These are phyloP conservation scores for Aspergillus mulundensis DNA, from an alignment of 495 filamentous ascomycete species.

Conservation along the genomic window DNA sequence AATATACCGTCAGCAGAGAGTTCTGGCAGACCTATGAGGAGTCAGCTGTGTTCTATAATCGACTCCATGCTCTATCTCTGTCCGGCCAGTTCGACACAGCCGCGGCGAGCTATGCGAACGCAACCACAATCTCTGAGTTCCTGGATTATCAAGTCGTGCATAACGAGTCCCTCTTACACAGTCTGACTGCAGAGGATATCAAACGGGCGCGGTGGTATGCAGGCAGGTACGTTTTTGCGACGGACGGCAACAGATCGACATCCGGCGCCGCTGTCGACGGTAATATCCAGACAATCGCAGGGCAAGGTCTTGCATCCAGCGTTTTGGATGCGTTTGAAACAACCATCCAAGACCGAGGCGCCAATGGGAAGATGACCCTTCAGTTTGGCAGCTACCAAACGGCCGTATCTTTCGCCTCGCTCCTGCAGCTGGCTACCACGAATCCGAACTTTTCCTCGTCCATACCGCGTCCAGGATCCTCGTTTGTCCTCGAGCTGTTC, in stretches of 20 bases:
- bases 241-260: conserved; percentile 55
- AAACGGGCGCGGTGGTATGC: conserved; percentile 59
- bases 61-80: conserved; percentile 38
- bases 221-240: conserved; percentile 60
- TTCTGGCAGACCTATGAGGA: conserved; percentile 33
- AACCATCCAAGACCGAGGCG: conserved; percentile 41
- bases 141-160: conserved; percentile 70
- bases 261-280: conserved; percentile 41
- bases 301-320: conserved; percentile 60
- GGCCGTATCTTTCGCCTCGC: conserved; percentile 71
- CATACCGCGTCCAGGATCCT: conserved; percentile 63
- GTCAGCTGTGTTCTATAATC: conserved; percentile 48
- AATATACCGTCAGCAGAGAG: conserved; percentile 37
- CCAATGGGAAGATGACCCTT: conserved; percentile 53
- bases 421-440: conserved; percentile 53
- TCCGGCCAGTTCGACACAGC: conserved; percentile 29
- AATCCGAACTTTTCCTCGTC: conserved; percentile 59
- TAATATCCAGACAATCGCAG: conserved; percentile 59
- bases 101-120: conserved; percentile 52
- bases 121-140: conserved; percentile 63
- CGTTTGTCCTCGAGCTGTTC: conserved; percentile 72
- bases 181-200: conserved; percentile 49
- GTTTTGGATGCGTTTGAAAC: conserved; percentile 52
- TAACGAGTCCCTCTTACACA: conserved; percentile 58
- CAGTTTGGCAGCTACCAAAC: conserved; percentile 68